Percentiles rank a stretch among this genome's conserved stretches.
phyloP scores from a whole-genome alignment of 2,329 filamentous ascomycete species.

The Pseudogymnoascus sp. region DNA sequence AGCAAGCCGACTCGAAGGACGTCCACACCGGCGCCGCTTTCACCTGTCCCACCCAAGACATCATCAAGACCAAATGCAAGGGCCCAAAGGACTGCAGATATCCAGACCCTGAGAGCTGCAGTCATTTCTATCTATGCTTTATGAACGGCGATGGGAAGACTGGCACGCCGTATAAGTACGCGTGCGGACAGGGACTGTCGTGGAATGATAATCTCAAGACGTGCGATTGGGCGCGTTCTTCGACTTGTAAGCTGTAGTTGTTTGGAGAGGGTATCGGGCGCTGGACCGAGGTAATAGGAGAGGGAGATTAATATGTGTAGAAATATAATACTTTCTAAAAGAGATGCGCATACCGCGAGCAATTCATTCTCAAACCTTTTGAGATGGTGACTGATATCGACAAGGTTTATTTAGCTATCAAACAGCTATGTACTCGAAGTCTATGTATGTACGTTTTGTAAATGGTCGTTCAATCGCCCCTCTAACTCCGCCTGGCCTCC shows the following conservation, averaged over 20 bases:
- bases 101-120: neutral
- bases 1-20: neutral
- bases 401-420: neutral
- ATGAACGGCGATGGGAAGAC: neutral
- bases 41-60: neutral
- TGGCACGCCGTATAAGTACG: neutral
- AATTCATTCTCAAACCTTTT: neutral
- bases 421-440: conserved; percentile 7
- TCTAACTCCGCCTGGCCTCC: conserved; percentile 45
- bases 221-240: neutral
- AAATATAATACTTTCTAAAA: neutral
- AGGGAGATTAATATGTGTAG: neutral
- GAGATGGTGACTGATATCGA: neutral
- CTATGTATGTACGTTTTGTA: neutral
- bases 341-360: neutral
- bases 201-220: neutral
- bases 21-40: neutral
- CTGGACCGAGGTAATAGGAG: neutral
- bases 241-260: neutral
- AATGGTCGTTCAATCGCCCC: conserved; percentile 34
- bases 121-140: neutral
- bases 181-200: neutral
- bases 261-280: neutral
- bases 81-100: neutral
- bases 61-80: neutral